Evolutionary conservation across 2,329 filamentous ascomycete species (phyloP).

Genomic region (Pseudogymnoascus sp.): DNA sequence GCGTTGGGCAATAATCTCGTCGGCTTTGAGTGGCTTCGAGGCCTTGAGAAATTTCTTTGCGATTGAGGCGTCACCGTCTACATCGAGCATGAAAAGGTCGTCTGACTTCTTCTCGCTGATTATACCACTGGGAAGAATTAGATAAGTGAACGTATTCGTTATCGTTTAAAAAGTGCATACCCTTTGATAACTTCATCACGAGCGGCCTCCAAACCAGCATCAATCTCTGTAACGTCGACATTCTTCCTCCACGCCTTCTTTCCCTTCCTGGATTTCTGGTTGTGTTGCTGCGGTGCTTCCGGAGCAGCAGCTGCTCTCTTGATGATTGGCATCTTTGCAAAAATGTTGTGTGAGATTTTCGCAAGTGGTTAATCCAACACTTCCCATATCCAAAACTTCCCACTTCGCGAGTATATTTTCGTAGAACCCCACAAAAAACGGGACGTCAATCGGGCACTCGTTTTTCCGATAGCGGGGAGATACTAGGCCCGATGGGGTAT

Average conservation of each 20-base stretch:
- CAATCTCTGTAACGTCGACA: slow-evolving; percentile 82
- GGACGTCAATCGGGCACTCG: background rate
- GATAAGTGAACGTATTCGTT: background rate
- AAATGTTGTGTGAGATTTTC: slow-evolving; percentile 8
- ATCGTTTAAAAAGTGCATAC: slow-evolving; percentile 36
- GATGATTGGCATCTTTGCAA: slow-evolving; percentile 25
- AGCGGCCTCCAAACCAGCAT: slow-evolving; percentile 71
- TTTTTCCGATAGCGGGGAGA: background rate
- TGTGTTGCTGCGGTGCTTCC: slow-evolving; percentile 68
- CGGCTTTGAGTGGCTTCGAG: slow-evolving; percentile 74
- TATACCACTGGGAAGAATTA: slow-evolving; percentile 55
- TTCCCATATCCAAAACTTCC: slow-evolving; percentile 8
- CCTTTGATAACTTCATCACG: slow-evolving; percentile 88
- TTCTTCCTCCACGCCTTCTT: slow-evolving; percentile 99
- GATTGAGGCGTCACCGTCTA: slow-evolving; percentile 58
- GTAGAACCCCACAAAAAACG: slow-evolving; percentile 3
- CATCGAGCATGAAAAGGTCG: slow-evolving; percentile 80
- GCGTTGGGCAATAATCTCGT: slow-evolving; percentile 82
- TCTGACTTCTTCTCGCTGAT: slow-evolving; percentile 74
- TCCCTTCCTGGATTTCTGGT: slow-evolving; percentile 87
- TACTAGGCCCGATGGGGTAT: background rate
- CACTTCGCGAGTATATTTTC: slow-evolving; percentile 1
- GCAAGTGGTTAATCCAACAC: background rate
- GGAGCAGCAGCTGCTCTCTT: slow-evolving; percentile 34
- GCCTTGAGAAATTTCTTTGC: slow-evolving; percentile 56